Evolutionary conservation across 2,329 filamentous ascomycete genomes (phyloP).

Genomic region (Nigrospora osmanthi): DNA sequence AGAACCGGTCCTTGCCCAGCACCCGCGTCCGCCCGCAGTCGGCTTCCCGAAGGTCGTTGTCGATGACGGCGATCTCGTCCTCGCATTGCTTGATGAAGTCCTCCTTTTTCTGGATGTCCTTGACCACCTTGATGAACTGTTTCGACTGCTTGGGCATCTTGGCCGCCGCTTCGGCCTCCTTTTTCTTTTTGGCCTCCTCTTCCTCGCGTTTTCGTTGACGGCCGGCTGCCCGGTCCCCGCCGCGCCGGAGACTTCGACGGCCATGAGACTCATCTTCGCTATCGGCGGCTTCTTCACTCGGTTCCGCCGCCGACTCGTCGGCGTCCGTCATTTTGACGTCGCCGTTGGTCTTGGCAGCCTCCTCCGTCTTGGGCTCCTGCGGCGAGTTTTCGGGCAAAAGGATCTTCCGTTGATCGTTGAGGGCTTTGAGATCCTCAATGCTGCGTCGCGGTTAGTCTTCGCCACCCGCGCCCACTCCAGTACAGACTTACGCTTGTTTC

Average conservation of each 20-base stretch:
- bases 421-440: slow-evolving; percentile 59
- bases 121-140: slow-evolving; percentile 78
- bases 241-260: slow-evolving; percentile 47
- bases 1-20: slow-evolving; percentile 90
- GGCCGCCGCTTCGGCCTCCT: slow-evolving; percentile 53
- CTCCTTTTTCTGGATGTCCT: slow-evolving; percentile 84
- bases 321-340: slow-evolving; percentile 55
- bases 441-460: slow-evolving; percentile 28
- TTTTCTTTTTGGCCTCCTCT: slow-evolving; percentile 61
- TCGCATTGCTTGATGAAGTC: slow-evolving; percentile 74
- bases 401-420: slow-evolving; percentile 68
- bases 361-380: slow-evolving; percentile 43
- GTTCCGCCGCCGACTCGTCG: slow-evolving; percentile 54
- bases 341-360: slow-evolving; percentile 40
- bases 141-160: slow-evolving; percentile 76
- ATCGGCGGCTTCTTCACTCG: slow-evolving; percentile 56
- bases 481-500: slow-evolving; percentile 49
- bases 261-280: slow-evolving; percentile 60
- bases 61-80: slow-evolving; percentile 74
- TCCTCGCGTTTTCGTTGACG: slow-evolving; percentile 70
- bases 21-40: slow-evolving; percentile 86
- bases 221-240: slow-evolving; percentile 62
- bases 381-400: slow-evolving; percentile 66
- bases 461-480: too few species aligned
- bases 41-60: slow-evolving; percentile 88